These are phyloP conservation scores for Tympanopsis confertula DNA, from an alignment of 2,329 filamentous ascomycete genomes.

Conservation along the genomic window DNA sequence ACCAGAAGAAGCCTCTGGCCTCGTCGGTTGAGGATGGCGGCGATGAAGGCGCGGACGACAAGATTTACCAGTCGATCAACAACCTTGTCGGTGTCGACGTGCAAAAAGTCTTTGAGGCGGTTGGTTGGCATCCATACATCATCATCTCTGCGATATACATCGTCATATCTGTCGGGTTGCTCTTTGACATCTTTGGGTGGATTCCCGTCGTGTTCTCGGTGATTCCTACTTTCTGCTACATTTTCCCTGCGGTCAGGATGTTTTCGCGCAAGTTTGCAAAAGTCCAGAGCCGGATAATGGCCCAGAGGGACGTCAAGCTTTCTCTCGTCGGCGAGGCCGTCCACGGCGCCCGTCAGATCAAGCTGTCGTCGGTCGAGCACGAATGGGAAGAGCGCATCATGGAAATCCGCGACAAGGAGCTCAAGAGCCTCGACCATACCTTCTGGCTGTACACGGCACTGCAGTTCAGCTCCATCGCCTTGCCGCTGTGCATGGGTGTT, in stretches of 20 bases:
- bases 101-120: too few relatives aligned
- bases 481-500: constrained; percentile 63
- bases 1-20: too few relatives aligned
- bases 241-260: constrained; percentile 58
- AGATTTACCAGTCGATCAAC: too few relatives aligned
- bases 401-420: constrained; percentile 18
- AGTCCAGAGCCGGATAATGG: constrained; percentile 44
- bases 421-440: constrained; percentile 48
- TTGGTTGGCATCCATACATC: too few relatives aligned
- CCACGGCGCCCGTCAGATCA: constrained; percentile 24
- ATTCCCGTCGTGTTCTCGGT: constrained; percentile 54
- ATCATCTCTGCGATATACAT: too few relatives aligned
- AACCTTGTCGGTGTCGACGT: too few relatives aligned
- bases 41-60: too few relatives aligned
- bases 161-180: constrained; percentile 51
- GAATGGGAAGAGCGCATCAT: constrained; percentile 21
- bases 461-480: constrained; percentile 59
- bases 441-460: constrained; percentile 54
- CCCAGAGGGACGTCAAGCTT: constrained; percentile 19
- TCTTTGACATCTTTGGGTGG: constrained; percentile 64
- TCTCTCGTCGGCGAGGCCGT: constrained; percentile 20
- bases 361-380: constrained; percentile 21
- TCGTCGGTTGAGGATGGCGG: too few relatives aligned
- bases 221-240: constrained; percentile 48
- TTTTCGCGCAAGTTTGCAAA: constrained; percentile 52